phyloP scores from a whole-genome alignment of 2,329 filamentous ascomycete genomes.

The Emericellopsis cladophorae region DNA sequence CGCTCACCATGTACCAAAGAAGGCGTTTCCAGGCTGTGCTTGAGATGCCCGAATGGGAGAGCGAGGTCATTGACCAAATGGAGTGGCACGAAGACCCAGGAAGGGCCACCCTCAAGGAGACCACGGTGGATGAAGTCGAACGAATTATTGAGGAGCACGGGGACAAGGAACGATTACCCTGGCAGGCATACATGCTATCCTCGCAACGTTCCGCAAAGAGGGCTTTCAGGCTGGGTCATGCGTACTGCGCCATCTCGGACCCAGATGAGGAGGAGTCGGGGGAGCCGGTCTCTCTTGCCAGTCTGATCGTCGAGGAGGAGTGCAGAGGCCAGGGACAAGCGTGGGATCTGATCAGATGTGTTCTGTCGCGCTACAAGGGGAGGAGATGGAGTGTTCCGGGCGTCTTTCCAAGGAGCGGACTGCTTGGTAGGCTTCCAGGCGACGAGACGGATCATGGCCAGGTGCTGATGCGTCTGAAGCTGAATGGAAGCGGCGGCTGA shows the following conservation, averaged over 20 bases:
- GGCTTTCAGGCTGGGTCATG: constrained; percentile 7
- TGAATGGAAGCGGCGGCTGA: neutral
- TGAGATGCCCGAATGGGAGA: constrained; percentile 6
- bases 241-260: constrained; percentile 8
- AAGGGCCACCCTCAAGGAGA: neutral
- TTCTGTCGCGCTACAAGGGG: constrained; percentile 7
- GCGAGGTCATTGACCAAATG: neutral
- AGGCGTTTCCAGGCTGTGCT: constrained; percentile 6
- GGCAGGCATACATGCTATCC: constrained; percentile 6
- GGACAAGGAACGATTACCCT: constrained; percentile 6
- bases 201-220: neutral
- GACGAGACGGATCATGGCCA: too few relatives aligned
- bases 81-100: neutral
- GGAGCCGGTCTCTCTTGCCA: neutral
- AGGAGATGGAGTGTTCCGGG: constrained; percentile 5
- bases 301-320: constrained; percentile 8
- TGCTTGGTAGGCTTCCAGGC: too few relatives aligned
- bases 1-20: constrained; percentile 6
- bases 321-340: constrained; percentile 7
- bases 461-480: constrained; percentile 6
- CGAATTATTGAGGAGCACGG: constrained; percentile 3
- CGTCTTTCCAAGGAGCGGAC: constrained; percentile 2
- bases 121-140: constrained; percentile 6
- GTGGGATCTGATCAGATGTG: constrained; percentile 6
- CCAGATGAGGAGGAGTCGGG: constrained; percentile 5